phyloP scores from a whole-genome alignment of 768 basidiomycete species.

The Galerina sulciceps region DNA sequence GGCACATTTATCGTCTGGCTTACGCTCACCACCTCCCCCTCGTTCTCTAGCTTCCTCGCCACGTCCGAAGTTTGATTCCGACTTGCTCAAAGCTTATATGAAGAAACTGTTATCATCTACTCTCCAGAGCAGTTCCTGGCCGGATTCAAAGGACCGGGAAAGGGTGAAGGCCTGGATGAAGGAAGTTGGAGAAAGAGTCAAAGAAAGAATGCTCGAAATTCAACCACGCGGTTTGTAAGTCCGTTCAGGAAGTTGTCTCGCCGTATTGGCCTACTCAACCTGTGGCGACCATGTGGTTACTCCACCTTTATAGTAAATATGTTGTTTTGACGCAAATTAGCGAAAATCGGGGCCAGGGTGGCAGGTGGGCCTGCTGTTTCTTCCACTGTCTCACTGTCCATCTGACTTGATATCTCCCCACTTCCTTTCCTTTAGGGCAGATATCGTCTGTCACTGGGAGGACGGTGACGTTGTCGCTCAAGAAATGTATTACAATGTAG shows the following conservation, averaged over 20 bases:
- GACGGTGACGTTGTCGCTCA: conserved; percentile 78
- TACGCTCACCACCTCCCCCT: conserved; percentile 66
- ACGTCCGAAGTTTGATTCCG: conserved; percentile 70
- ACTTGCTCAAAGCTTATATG: conserved; percentile 76
- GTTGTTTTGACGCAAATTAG: conserved; percentile 85
- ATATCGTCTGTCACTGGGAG: conserved; percentile 88
- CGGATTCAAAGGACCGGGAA: conserved; percentile 69
- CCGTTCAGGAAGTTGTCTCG: not conserved
- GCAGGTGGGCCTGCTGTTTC: conserved; percentile 57
- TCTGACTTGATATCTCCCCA: conserved; percentile 14
- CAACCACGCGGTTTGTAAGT: conserved; percentile 84
- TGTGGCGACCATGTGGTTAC: conserved; percentile 2
- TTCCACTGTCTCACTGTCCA: conserved; percentile 5
- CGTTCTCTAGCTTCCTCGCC: conserved; percentile 66
- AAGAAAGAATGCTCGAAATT: conserved; percentile 85
- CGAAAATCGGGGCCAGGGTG: conserved; percentile 85
- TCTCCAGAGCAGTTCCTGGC: conserved; percentile 68
- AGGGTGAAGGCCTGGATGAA: conserved; percentile 77
- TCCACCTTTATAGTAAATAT: conserved; percentile 65
- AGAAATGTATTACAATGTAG: conserved; percentile 80
- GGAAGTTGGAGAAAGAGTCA: conserved; percentile 83
- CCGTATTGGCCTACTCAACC: conserved; percentile 10
- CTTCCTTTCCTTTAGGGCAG: conserved; percentile 53
- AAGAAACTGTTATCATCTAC: conserved; percentile 79
- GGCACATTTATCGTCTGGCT: conserved; percentile 37